These are phyloP conservation scores for Davidsoniella virescens DNA, from an alignment of 2,329 filamentous ascomycete species.

Conservation along the genomic window DNA sequence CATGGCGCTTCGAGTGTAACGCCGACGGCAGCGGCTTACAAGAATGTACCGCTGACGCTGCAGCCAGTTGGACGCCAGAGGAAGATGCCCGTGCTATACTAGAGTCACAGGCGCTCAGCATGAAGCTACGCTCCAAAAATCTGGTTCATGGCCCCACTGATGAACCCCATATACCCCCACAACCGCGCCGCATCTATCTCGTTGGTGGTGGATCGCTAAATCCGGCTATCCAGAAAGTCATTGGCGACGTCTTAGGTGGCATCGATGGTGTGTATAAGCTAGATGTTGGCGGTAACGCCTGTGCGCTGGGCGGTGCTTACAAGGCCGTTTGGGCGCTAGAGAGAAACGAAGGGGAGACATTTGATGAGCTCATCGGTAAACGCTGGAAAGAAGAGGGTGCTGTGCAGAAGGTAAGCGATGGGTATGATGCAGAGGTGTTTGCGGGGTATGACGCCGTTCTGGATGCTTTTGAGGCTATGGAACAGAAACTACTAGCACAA, in stretches of 20 bases:
- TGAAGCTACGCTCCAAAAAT: constrained; percentile 67
- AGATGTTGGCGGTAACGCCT: constrained; percentile 89
- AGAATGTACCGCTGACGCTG: constrained; percentile 17
- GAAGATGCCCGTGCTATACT: constrained; percentile 76
- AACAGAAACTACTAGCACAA: constrained; percentile 37
- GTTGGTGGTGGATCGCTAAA: constrained; percentile 87
- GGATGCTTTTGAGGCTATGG: constrained; percentile 61
- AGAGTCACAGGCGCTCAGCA: constrained; percentile 86
- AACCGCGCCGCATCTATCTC: constrained; percentile 81
- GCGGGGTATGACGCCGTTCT: constrained; percentile 63
- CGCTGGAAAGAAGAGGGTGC: constrained; percentile 78
- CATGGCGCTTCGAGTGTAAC: constrained; percentile 61
- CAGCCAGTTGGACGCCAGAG: constrained; percentile 32
- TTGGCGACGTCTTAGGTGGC: constrained; percentile 78
- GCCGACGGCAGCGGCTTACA: constrained; percentile 36
- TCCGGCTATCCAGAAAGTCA: constrained; percentile 68
- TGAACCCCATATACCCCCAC: constrained; percentile 44
- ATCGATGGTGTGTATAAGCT: constrained; percentile 82
- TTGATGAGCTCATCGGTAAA: constrained; percentile 71
- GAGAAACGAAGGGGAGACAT: constrained; percentile 50
- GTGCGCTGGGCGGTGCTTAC: constrained; percentile 83
- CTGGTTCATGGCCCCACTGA: constrained; percentile 45
- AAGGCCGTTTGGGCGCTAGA: constrained; percentile 91
- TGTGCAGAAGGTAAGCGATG: constrained; percentile 65
- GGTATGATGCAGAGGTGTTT: constrained; percentile 61